Conservation (phyloP, 2,329 filamentous ascomycete species). For the Neocatenulostroma microsporum region DNA sequence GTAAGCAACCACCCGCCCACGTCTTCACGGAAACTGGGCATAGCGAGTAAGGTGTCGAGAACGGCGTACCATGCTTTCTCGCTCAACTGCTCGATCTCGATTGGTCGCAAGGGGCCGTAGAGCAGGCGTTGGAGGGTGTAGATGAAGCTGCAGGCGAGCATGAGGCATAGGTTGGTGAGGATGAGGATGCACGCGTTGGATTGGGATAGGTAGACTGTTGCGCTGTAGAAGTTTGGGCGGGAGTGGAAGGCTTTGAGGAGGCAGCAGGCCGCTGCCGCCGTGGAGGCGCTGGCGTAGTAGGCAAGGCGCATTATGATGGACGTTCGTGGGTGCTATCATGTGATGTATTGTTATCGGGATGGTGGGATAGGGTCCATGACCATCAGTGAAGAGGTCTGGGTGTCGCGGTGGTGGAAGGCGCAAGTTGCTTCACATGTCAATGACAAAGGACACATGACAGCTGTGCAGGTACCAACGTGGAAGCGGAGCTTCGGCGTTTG, state of each 20-base stretch:
- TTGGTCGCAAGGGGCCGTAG: constrained; percentile 80
- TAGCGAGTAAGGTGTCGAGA: constrained; percentile 90
- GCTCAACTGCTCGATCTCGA: constrained; percentile 94
- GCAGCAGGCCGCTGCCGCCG: constrained; percentile 73
- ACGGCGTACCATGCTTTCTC: constrained; percentile 98
- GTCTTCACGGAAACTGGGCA: constrained; percentile 97
- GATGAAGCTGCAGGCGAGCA: constrained; percentile 71
- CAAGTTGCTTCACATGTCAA: no score
- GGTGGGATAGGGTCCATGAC: constrained; percentile 18
- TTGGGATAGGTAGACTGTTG: constrained; percentile 92
- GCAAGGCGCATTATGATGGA: constrained; percentile 24
- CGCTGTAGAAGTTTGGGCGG: constrained; percentile 95
- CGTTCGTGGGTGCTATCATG: constrained; percentile 1
- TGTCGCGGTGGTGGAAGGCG: background rate
- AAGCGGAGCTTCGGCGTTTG: no score
- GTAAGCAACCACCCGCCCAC: constrained; percentile 89
- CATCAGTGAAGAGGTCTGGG: constrained; percentile 21
- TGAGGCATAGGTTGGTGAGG: constrained; percentile 79
- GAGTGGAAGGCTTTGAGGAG: constrained; percentile 88
- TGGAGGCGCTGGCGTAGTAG: constrained; percentile 49
- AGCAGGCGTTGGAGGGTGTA: constrained; percentile 84
- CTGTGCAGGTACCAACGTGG: no score
- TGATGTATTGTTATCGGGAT: constrained; percentile 1
- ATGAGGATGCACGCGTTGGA: constrained; percentile 95
- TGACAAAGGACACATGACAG: no score